Percentiles rank a stretch among this genome's conserved stretches.
These are phyloP conservation scores for Tuber microsphaerosporum DNA, from an alignment of 495 filamentous ascomycete species.

Conservation along the genomic window DNA sequence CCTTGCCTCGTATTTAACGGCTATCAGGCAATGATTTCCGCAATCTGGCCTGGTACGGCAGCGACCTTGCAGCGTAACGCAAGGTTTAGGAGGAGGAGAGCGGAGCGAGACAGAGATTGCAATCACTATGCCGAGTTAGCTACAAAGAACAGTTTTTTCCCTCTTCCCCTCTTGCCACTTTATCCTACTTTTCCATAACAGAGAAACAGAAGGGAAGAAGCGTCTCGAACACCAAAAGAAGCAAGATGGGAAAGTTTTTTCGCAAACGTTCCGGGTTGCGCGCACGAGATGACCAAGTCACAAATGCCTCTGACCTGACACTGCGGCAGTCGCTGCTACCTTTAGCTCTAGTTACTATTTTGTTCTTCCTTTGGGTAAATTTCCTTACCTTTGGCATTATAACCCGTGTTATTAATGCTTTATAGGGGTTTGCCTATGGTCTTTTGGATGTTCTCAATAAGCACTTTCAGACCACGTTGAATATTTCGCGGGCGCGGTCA, in stretches of 20 bases:
- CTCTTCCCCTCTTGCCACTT: background rate
- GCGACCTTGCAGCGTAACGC: background rate
- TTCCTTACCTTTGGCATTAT: background rate
- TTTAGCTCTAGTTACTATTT: slow-evolving; percentile 32
- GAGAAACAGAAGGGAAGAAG: background rate
- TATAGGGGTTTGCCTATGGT: slow-evolving; percentile 46
- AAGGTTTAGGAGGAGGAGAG: background rate
- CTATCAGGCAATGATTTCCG: background rate
- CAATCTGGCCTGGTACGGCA: background rate
- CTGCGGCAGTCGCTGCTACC: slow-evolving; percentile 33
- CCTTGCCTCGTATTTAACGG: background rate
- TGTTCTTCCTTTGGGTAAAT: slow-evolving; percentile 39
- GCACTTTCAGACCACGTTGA: slow-evolving; percentile 47
- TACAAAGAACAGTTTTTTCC: background rate
- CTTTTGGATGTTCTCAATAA: slow-evolving; percentile 53
- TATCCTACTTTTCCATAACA: background rate
- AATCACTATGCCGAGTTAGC: background rate
- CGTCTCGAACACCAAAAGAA: background rate
- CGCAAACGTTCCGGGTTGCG: slow-evolving; percentile 17
- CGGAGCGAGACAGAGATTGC: background rate
- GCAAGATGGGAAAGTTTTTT: slow-evolving; percentile 28
- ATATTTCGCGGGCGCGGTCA: slow-evolving; percentile 33
- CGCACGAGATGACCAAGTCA: slow-evolving; percentile 32
- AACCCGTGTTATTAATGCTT: background rate
- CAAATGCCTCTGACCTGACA: slow-evolving; percentile 33